phyloP scores from a whole-genome alignment of 1,139 yeast genomes.

The Pneumocystis wakefieldiae region DNA sequence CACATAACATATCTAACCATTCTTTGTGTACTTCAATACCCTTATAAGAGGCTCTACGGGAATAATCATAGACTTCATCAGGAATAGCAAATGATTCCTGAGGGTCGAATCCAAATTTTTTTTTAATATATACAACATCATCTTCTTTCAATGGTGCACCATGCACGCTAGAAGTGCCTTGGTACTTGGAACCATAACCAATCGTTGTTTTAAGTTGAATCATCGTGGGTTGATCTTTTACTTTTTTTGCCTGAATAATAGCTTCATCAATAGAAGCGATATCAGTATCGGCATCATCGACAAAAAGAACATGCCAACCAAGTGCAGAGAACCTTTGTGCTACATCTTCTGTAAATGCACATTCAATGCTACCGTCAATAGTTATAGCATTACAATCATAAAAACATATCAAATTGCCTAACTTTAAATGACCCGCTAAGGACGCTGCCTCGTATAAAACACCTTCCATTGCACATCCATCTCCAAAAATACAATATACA shows the following conservation, averaged over 20 bases:
- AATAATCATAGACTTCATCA: slow-evolving; percentile 63
- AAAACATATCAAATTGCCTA: slow-evolving; percentile 85
- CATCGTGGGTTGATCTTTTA: slow-evolving; percentile 69
- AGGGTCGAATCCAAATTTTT: slow-evolving; percentile 79
- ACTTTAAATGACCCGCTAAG: slow-evolving; percentile 89
- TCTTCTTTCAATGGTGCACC: slow-evolving; percentile 95
- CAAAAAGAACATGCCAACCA: slow-evolving; percentile 83
- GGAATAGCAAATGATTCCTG: slow-evolving; percentile 67
- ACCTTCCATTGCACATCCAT: slow-evolving; percentile 99
- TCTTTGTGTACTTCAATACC: slow-evolving; percentile 52
- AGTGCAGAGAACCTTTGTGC: slow-evolving; percentile 72
- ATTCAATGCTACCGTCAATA: slow-evolving; percentile 84
- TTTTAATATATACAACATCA: slow-evolving; percentile 78
- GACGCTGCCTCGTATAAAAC: slow-evolving; percentile 89
- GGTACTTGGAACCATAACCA: slow-evolving; percentile 79
- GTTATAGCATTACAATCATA: slow-evolving; percentile 97
- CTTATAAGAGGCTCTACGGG: slow-evolving; percentile 41
- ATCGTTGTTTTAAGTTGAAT: slow-evolving; percentile 82
- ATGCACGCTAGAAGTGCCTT: slow-evolving; percentile 89
- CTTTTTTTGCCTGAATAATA: slow-evolving; percentile 35
- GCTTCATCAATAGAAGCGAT: slow-evolving; percentile 59
- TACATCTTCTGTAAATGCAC: slow-evolving; percentile 93
- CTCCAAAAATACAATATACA: slow-evolving; percentile 80
- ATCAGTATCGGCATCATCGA: slow-evolving; percentile 72
- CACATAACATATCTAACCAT: slow-evolving; percentile 54